A percentile compares a stretch with the other conserved stretches of the same genome.
phyloP scores from a whole-genome alignment of 345 rosid species.

The Litchi chinensis region DNA sequence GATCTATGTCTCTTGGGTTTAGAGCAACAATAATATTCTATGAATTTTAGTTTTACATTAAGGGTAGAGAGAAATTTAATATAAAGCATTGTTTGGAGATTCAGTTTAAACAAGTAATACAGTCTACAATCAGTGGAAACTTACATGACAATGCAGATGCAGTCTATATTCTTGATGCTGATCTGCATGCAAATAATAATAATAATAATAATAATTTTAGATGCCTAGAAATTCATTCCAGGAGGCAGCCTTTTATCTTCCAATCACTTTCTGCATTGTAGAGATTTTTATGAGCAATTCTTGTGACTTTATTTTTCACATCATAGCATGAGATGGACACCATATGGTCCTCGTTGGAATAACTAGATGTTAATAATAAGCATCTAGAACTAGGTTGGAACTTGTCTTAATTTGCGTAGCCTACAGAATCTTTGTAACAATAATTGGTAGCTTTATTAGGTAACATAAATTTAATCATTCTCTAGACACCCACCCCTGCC shows the following conservation, averaged over 20 bases:
- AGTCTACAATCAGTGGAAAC: neutral
- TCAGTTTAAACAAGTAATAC: conserved; percentile 4
- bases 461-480: neutral
- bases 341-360: neutral
- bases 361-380: neutral
- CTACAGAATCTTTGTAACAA: neutral
- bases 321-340: conserved; percentile 1
- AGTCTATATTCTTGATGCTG: neutral
- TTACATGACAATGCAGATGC: neutral
- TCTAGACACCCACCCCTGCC: neutral
- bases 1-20: neutral
- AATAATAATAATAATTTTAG: neutral
- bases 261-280: neutral
- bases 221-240: neutral
- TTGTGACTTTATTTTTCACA: neutral
- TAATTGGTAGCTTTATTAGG: neutral
- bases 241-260: neutral
- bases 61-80: conserved; percentile 3
- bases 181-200: neutral
- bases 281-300: neutral
- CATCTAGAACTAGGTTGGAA: neutral
- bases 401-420: neutral
- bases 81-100: neutral
- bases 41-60: neutral
- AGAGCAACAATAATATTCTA: neutral